Conservation (phyloP, 768 basidiomycete genomes). For the Suillus paluster region DNA sequence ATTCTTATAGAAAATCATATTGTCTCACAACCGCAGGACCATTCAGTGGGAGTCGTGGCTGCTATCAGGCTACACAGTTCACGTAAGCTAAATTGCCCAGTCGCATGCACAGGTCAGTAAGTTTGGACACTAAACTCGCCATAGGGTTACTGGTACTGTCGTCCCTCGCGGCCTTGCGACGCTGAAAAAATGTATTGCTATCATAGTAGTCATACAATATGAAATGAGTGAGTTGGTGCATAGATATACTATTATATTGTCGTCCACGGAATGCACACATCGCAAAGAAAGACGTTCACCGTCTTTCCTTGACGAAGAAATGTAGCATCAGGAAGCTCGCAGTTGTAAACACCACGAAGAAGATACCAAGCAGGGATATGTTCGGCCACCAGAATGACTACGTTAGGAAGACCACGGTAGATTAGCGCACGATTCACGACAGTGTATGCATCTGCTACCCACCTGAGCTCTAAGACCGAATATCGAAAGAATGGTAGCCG, state of each 20-base stretch:
- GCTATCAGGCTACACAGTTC: not conserved
- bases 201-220: not conserved
- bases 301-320: constrained; percentile 84
- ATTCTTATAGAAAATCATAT: not conserved
- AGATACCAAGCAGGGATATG: constrained; percentile 80
- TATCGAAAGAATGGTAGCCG: constrained; percentile 91
- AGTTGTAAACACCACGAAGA: constrained; percentile 81
- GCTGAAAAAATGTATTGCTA: not conserved
- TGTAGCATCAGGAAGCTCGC: constrained; percentile 82
- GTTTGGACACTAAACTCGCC: not conserved
- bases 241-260: constrained; percentile 3
- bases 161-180: not conserved
- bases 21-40: not conserved
- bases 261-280: not conserved
- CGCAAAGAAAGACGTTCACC: constrained; percentile 19
- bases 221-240: not conserved
- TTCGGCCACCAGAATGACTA: constrained; percentile 99
- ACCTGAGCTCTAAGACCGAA: constrained; percentile 92
- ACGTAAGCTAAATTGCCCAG: no score
- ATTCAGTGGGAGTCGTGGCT: not conserved
- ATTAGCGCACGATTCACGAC: not conserved
- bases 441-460: constrained; percentile 16
- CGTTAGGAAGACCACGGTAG: constrained; percentile 1
- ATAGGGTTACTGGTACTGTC: not conserved
- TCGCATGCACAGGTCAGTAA: no score